A percentile compares a stretch with the other conserved stretches of the same genome.
Evolutionary conservation across 208 protist genomes (phyloP).

Genomic region (Trypanosoma boissoni): DNA sequence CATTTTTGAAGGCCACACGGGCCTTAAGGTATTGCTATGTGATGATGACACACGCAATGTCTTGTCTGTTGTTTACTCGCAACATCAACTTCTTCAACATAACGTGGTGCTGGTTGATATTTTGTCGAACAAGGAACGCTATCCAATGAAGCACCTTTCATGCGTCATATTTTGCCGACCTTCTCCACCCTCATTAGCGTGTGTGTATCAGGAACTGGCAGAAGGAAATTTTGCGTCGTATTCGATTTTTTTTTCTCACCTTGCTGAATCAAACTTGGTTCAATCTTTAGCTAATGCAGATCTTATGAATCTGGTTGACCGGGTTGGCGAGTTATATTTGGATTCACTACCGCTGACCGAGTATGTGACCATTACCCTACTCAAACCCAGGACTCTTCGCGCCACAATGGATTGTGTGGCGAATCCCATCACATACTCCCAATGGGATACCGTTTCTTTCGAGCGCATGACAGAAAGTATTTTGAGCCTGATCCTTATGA

Average conservation of each 20-base stretch:
- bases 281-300: slow-evolving; percentile 95
- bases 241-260: slow-evolving; percentile 92
- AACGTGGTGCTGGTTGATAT: slow-evolving; percentile 97
- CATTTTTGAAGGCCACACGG: slow-evolving; percentile 43
- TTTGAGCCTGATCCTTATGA: slow-evolving; percentile 80
- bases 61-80: slow-evolving; percentile 93
- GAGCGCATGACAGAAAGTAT: slow-evolving; percentile 75
- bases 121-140: slow-evolving; percentile 80
- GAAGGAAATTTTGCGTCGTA: slow-evolving; percentile 89
- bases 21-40: slow-evolving; percentile 95
- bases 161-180: slow-evolving; percentile 92
- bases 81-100: slow-evolving; percentile 96
- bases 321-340: slow-evolving; percentile 93
- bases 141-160: slow-evolving; percentile 94
- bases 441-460: slow-evolving; percentile 67
- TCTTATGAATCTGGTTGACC: slow-evolving; percentile 88
- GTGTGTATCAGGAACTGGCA: slow-evolving; percentile 89
- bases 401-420: slow-evolving; percentile 32
- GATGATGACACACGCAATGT: slow-evolving; percentile 94
- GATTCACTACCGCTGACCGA: slow-evolving; percentile 93
- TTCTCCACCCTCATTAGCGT: slow-evolving; percentile 77
- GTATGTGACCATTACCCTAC: slow-evolving; percentile 66
- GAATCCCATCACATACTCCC: slow-evolving; percentile 75
- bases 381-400: slow-evolving; percentile 47
- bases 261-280: slow-evolving; percentile 70